Evolutionary conservation across 306 rosid species (phyloP), one percentile per base, ranked within the genome.

Genomic region (Gynostemma pentaphyllum): DNA sequence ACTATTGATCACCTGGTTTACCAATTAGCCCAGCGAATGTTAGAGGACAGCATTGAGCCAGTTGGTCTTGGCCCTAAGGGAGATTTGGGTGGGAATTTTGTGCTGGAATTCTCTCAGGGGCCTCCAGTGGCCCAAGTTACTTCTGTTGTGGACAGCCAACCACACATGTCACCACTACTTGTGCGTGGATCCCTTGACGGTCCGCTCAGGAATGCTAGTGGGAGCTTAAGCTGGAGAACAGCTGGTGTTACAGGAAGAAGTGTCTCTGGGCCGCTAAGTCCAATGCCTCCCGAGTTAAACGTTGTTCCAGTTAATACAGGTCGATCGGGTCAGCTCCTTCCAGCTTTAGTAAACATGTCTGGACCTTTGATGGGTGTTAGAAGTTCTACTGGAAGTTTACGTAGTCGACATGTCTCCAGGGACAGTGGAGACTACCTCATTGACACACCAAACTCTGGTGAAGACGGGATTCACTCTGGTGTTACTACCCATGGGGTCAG

Each of bases 331-430:
- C 97, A 94, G 85, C 94, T 88, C 55, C 89, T 88, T 75, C 99
- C 99, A 36, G 67, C 89, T 49, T 68, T 94, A 75, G 99, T 94
- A 45, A 94, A 86, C 76, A 89, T 94, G 99, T 89, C 99, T 9
- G 99, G 99, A 40, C 99, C 99, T 46, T 83, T 94, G 69, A 94
- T 88, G 89, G 99, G 99, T 64, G 95, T 94, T 67, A 86, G 96
- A 86, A 89, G 95, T 76, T 83, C 99, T 55, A 89, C 99, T 0
- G 99, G 99, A 76, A 94, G 89, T 75, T 57, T 89, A 62, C 88
- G 97, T 51, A 94, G 99, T 75, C 95, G 95, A 42, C 99, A 94
- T 80, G 94, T 89, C 67, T 94, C 99, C 39, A 76, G 99, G 74
- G 99, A 94, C 75, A 94, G 97, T 80, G 99, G 90, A 65, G 99